Percentiles rank a stretch among this genome's conserved stretches.
These are phyloP conservation scores for Pichia sp. DNA, from an alignment of 1,139 yeast genomes.

Conservation along the genomic window DNA sequence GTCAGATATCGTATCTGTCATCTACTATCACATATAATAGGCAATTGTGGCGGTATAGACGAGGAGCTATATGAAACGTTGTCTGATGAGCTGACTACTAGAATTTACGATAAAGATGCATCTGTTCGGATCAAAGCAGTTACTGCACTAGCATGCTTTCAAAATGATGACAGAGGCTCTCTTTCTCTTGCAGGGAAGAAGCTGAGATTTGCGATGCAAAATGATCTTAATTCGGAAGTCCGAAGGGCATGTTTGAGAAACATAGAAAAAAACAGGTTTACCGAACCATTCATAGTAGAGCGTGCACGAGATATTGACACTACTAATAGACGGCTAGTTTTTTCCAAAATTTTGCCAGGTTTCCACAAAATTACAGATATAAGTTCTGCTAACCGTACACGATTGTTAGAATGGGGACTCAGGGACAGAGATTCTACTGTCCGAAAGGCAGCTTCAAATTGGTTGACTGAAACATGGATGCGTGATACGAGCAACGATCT, in stretches of 20 bases:
- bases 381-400: slow-evolving; percentile 58
- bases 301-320: slow-evolving; percentile 79
- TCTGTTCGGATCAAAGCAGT: slow-evolving; percentile 79
- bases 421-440: slow-evolving; percentile 80
- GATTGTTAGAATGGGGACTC: slow-evolving; percentile 76
- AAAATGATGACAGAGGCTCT: slow-evolving; percentile 47
- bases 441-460: slow-evolving; percentile 62
- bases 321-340: slow-evolving; percentile 68
- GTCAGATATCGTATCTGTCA: slow-evolving; percentile 84
- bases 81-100: slow-evolving; percentile 54
- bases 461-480: slow-evolving; percentile 74
- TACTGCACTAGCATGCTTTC: slow-evolving; percentile 74
- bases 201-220: slow-evolving; percentile 55
- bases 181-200: slow-evolving; percentile 49
- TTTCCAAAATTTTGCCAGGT: slow-evolving; percentile 62
- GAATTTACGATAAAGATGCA: slow-evolving; percentile 77
- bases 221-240: slow-evolving; percentile 86
- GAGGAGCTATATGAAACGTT: slow-evolving; percentile 65
- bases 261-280: slow-evolving; percentile 50
- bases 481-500: slow-evolving; percentile 65
- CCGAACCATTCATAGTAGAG: slow-evolving; percentile 63
- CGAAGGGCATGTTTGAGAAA: slow-evolving; percentile 80
- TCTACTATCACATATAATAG: slow-evolving; percentile 67
- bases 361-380: slow-evolving; percentile 65
- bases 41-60: slow-evolving; percentile 72